Evolutionary conservation across 2,329 filamentous ascomycete species (phyloP).

Genomic region (Aspergillus sp.): DNA sequence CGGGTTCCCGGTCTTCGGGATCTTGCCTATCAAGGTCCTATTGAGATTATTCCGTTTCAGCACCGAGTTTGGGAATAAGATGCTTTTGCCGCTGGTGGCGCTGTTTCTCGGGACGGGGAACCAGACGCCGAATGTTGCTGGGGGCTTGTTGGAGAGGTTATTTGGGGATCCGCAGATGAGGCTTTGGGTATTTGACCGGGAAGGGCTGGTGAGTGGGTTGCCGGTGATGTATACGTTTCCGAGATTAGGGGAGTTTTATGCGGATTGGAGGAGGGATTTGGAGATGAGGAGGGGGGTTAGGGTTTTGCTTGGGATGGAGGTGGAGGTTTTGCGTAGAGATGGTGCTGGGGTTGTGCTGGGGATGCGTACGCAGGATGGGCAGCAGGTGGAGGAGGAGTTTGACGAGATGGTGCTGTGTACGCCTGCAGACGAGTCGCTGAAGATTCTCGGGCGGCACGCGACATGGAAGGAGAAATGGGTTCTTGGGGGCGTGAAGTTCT

Average conservation of each 20-base stretch:
- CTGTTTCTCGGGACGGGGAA: slow-evolving; percentile 75
- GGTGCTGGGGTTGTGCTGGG: slow-evolving; percentile 52
- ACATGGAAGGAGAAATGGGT: slow-evolving; percentile 64
- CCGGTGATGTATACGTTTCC: slow-evolving; percentile 63
- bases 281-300: slow-evolving; percentile 51
- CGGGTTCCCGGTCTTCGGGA: slow-evolving; percentile 56
- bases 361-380: background rate
- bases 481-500: slow-evolving; percentile 67
- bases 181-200: slow-evolving; percentile 59
- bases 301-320: slow-evolving; percentile 44
- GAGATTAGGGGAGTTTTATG: slow-evolving; percentile 58
- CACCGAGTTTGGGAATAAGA: slow-evolving; percentile 68
- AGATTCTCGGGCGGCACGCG: slow-evolving; percentile 52
- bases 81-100: slow-evolving; percentile 70
- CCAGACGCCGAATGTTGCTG: slow-evolving; percentile 69
- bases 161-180: slow-evolving; percentile 61
- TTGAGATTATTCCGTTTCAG: slow-evolving; percentile 68
- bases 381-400: slow-evolving; percentile 36
- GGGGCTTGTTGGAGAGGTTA: slow-evolving; percentile 63
- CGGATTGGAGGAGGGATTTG: slow-evolving; percentile 55
- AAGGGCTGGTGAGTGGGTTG: slow-evolving; percentile 55
- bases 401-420: slow-evolving; percentile 62
- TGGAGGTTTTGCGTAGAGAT: slow-evolving; percentile 49
- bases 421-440: slow-evolving; percentile 55
- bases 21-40: slow-evolving; percentile 62